Evolutionary conservation across 163 green algal species (phyloP), one percentile per base, ranked within the genome.

Genomic region (Trebouxiophyceae sp.): DNA sequence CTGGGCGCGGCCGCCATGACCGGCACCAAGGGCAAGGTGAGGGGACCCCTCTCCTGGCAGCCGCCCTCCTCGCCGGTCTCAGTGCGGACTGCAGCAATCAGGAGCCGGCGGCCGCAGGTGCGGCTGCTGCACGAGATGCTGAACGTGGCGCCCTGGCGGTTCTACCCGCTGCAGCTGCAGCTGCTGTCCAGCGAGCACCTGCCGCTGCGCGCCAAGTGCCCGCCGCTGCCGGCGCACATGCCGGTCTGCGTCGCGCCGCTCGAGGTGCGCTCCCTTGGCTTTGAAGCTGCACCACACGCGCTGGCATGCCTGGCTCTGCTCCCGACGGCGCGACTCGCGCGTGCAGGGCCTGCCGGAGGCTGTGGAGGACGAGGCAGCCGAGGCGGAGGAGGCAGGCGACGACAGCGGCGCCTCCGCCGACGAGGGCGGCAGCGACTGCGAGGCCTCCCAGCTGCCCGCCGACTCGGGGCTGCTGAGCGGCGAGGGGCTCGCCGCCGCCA

Each of bases 101-200:
- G 39, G 8, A 8, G 39, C 16, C 8, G 8, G 16, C 8, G 8
- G 47, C 19, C 26, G 66, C 77, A 93, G 83, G 73, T 91, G 23
- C 63, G 68, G 50, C 74, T 95, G 33, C 74, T 95, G 68, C 70
- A 86, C 39, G 82, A 81, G 65, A 93, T 95, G 88, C 71, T 95
- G 63, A 67, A 81, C 24, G 28, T 74, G 22, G 57, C 80, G 19
- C 84, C 86, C 1, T 95, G 86, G 84, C 64, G 73, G 47, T 85
- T 87, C 74, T 88, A 85, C 71, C 86, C 86, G 4, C 81, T 95
- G 54, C 89, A 75, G 5, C 61, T 95, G 27, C 85, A 92, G 60
- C 81, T 90, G 44, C 77, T 93, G 31, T 71, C 64, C 23, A 66
- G 70, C 2, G 33, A 74, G 22, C 78, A 78, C 26, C 61, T 72